Evolutionary conservation across 768 basidiomycete species (phyloP).

Genomic region (Psilocybe sp.): DNA sequence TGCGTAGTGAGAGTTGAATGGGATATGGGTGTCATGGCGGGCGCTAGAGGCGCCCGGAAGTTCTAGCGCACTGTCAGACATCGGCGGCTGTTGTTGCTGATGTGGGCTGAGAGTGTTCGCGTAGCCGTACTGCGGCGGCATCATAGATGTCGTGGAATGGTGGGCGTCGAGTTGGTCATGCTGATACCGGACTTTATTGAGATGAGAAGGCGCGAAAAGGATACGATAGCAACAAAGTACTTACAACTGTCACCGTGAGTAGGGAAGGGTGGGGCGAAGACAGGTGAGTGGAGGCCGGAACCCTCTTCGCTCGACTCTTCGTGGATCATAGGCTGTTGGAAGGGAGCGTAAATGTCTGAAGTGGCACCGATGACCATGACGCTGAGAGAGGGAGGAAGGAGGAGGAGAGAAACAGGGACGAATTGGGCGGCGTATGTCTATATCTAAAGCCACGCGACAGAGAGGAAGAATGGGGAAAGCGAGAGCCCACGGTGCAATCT

Average conservation of each 20-base stretch:
- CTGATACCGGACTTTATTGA: constrained; percentile 71
- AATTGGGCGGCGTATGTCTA: constrained; percentile 20
- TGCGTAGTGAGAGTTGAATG: constrained; percentile 38
- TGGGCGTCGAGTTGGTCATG: constrained; percentile 46
- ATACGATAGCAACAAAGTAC: constrained; percentile 46
- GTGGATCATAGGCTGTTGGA: constrained; percentile 45
- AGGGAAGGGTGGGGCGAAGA: constrained; percentile 49
- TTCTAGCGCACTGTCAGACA: constrained; percentile 43
- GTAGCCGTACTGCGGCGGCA: constrained; percentile 53
- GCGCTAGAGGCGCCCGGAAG: constrained; percentile 37
- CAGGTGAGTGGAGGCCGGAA: constrained; percentile 73
- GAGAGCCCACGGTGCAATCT: constrained; percentile 39
- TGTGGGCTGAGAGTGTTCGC: constrained; percentile 29
- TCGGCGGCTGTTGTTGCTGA: constrained; percentile 41
- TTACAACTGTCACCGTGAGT: constrained; percentile 52
- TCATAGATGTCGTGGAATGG: constrained; percentile 38
- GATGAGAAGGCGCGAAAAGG: constrained; percentile 32
- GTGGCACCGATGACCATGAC: constrained; percentile 56
- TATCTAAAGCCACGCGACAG: constrained; percentile 45
- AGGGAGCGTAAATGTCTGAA: constrained; percentile 57
- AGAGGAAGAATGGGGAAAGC: constrained; percentile 32
- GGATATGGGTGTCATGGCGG: constrained; percentile 25
- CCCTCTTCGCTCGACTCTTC: constrained; percentile 79
- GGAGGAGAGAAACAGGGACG: constrained; percentile 15
- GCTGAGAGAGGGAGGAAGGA: constrained; percentile 22